Evolutionary conservation across 1,139 yeast species (phyloP).

Genomic region (Taphrina wiesneri): DNA sequence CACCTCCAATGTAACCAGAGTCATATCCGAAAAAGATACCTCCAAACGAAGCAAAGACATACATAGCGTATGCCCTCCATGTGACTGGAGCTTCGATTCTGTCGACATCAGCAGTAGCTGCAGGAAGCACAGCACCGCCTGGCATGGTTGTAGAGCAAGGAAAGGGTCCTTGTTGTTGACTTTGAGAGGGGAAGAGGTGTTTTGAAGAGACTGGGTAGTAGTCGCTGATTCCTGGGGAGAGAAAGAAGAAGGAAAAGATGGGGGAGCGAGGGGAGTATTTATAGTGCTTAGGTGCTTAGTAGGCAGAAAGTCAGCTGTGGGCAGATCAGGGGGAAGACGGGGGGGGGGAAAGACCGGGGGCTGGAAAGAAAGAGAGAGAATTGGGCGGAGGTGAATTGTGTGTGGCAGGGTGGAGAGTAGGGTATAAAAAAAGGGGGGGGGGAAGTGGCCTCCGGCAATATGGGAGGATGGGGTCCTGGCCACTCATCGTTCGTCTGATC

Average conservation of each 20-base stretch:
- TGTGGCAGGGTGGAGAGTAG: not conserved
- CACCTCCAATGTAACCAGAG: slow-evolving; percentile 62
- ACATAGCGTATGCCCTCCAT: slow-evolving; percentile 37
- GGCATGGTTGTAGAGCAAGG: slow-evolving; percentile 3
- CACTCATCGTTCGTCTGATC: not conserved
- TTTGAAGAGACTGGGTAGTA: not conserved
- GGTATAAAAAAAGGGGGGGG: too few relatives aligned
- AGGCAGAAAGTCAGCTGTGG: too few relatives aligned
- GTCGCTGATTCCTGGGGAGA: slow-evolving; percentile 4
- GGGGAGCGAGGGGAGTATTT: not conserved
- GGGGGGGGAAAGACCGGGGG: not conserved
- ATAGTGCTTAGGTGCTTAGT: not conserved
- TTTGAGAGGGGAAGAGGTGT: not conserved
- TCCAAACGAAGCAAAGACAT: slow-evolving; percentile 55
- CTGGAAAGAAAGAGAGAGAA: not conserved
- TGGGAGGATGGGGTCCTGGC: not conserved
- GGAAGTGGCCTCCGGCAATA: not conserved
- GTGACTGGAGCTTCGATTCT: slow-evolving; percentile 36
- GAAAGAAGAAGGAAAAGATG: slow-evolving; percentile 2
- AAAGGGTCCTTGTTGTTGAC: not conserved
- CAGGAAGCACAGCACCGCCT: slow-evolving; percentile 31
- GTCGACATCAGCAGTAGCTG: slow-evolving; percentile 22
- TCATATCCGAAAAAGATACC: slow-evolving; percentile 63
- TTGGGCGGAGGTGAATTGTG: not conserved
- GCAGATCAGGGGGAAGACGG: not conserved